Evolutionary conservation across 164 flowering plant species (phyloP).

Genomic region (Brasenia schreberi): DNA sequence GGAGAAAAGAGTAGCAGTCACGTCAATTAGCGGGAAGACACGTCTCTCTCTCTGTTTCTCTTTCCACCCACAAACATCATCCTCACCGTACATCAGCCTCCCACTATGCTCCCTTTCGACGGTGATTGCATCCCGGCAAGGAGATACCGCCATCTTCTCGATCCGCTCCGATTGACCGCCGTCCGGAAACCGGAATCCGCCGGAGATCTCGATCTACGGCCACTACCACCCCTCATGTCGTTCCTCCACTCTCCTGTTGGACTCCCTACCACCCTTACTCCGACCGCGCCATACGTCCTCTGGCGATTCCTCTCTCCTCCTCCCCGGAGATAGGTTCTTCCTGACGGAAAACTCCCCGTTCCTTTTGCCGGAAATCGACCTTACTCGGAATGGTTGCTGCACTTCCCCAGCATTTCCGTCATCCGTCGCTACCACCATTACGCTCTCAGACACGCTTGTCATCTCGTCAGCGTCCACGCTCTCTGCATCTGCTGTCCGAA

Average conservation of each 20-base stretch:
- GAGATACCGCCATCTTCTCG: neutral
- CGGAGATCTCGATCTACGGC: neutral
- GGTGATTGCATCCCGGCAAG: neutral
- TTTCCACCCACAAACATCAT: neutral
- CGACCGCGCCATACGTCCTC: constrained; percentile 28
- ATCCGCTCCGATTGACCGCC: neutral
- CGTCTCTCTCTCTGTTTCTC: neutral
- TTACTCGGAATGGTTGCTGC: neutral
- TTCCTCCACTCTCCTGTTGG: constrained; percentile 1
- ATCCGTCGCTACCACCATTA: neutral
- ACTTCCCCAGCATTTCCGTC: neutral
- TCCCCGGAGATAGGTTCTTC: constrained; percentile 11
- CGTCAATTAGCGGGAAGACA: neutral
- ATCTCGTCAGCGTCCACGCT: neutral
- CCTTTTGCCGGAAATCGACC: neutral
- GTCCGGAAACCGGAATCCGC: neutral
- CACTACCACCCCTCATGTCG: neutral
- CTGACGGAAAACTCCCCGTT: constrained; percentile 17
- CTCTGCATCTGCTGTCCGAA: neutral
- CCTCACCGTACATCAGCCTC: too few species aligned
- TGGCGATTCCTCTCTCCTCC: constrained; percentile 22
- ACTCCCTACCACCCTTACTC: constrained; percentile 13
- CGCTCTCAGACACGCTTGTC: neutral
- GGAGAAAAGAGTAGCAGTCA: too few species aligned
- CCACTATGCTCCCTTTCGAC: too few species aligned